Percentiles rank a stretch among this genome's conserved stretches.
Conservation (phyloP, 1,139 yeast species). For the Pneumocystis carinii region DNA sequence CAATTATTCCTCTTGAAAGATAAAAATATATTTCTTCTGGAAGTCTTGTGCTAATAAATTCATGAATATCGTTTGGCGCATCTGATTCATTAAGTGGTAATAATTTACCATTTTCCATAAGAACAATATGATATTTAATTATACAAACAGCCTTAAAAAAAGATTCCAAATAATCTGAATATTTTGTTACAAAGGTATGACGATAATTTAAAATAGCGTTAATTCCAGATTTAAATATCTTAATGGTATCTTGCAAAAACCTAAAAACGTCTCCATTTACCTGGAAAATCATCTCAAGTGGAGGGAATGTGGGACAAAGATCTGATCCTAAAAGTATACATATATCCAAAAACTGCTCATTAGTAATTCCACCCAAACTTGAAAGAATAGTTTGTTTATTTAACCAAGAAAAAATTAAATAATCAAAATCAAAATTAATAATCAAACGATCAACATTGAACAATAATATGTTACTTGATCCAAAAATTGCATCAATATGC, state of each 20-base stretch:
- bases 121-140: constrained; percentile 49
- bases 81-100: constrained; percentile 34
- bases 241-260: constrained; percentile 31
- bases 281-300: constrained; percentile 27
- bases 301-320: constrained; percentile 54
- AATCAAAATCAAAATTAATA: constrained; percentile 62
- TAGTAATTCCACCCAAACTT: constrained; percentile 41
- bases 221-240: constrained; percentile 33
- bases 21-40: constrained; percentile 81
- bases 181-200: constrained; percentile 37
- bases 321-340: constrained; percentile 40
- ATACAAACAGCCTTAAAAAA: constrained; percentile 24
- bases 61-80: constrained; percentile 69
- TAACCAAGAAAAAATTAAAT: constrained; percentile 26
- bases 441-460: constrained; percentile 46
- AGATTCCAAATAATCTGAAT: neutral
- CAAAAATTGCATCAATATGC: constrained; percentile 61
- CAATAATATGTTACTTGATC: constrained; percentile 59
- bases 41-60: constrained; percentile 66
- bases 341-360: constrained; percentile 52
- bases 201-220: constrained; percentile 23
- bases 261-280: constrained; percentile 23
- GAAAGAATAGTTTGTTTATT: constrained; percentile 11
- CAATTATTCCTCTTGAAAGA: constrained; percentile 60
- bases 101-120: constrained; percentile 54